Base-by-base conservation (phyloP, 2,329 filamentous ascomycete species). In the Epichloe bromicola region DNA sequence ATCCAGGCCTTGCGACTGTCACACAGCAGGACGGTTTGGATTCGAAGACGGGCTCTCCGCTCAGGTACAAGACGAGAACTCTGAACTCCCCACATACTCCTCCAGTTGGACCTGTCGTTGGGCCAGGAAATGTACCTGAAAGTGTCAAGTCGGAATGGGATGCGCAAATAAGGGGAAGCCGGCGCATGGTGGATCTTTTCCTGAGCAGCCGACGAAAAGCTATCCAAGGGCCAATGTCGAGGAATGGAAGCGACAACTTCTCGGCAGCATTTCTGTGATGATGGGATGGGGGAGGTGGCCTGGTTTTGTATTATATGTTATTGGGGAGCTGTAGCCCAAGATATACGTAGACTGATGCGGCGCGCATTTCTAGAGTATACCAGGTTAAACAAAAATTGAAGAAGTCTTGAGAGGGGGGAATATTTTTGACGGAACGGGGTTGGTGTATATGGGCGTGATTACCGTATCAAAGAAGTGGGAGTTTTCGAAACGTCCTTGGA, bases 181-280 rank as follows among this genome's bases (percentile, higher is more conserved):
- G 71, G 60, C 66, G 66, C 41, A 78, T 79, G 72, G 75, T 79
- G 7, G 75, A 79, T 49, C 53, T 73, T 46, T 79, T 79, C 58
- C 63, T 79, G 30, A 76, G 66, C 53, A 75, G 70, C 45, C 67
- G 75, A 17, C 67, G 71, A 15, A 71, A 61, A 54, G 66, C 68
- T 12, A 68, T 71, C 38, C 60, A 64, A 23, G 69, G 68, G 12
- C 67, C 64, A 26, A 53, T 50, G 48, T 54, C 55, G 37, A 57
- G 54, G 7, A 57, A 54, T 17, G 59, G 54, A 26, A 56, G 56
- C 42, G 61, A 61, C 3, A 63, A 58, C 52, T 63, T 61, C 5
- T 60, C 63, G 2, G 52, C 54, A 2, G 65, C 60, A 34, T 69
- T 68, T 54, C 48, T 69, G 20, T 69, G 50, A 56, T 41, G 8